These are phyloP conservation scores for Trichoderma koningii DNA, from an alignment of 2,329 filamentous ascomycete species.

Conservation along the genomic window DNA sequence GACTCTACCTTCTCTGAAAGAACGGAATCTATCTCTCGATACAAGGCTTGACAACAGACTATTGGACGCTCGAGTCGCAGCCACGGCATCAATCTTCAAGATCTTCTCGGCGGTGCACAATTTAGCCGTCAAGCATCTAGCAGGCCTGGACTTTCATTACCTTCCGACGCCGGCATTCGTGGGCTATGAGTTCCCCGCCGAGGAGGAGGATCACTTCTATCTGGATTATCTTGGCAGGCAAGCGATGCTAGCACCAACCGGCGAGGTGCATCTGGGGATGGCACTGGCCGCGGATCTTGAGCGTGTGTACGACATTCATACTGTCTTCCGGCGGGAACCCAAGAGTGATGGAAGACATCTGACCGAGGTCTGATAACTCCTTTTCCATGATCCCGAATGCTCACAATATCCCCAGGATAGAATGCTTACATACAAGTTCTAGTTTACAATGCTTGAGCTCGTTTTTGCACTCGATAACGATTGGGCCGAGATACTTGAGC, in stretches of 20 bases:
- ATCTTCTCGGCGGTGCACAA: conserved; percentile 5
- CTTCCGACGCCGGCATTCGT: conserved; percentile 4
- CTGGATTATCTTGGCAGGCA: conserved; percentile 8
- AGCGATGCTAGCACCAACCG: conserved; percentile 1
- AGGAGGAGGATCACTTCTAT: conserved; percentile 16
- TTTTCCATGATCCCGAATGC: not conserved
- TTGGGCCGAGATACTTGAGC: conserved; percentile 13
- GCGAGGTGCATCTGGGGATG: not conserved
- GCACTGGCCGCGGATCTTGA: conserved; percentile 2
- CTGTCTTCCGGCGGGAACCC: conserved; percentile 1
- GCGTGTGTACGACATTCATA: conserved; percentile 5
- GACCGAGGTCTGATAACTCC: not conserved
- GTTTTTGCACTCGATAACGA: conserved; percentile 3
- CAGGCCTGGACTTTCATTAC: not conserved
- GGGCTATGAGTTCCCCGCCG: not conserved
- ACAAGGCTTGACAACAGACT: conserved; percentile 4
- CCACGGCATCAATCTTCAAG: conserved; percentile 5
- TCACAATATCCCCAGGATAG: not conserved
- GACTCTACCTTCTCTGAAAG: not conserved
- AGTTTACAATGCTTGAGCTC: conserved; percentile 15
- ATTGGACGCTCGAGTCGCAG: not conserved
- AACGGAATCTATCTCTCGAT: not conserved
- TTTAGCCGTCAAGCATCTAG: not conserved
- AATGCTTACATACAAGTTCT: not conserved
- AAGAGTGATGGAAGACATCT: conserved; percentile 10